A percentile compares a stretch with the other conserved stretches of the same genome.
Conservation (phyloP, 164 flowering plant species). For the Vitis amurensis region DNA sequence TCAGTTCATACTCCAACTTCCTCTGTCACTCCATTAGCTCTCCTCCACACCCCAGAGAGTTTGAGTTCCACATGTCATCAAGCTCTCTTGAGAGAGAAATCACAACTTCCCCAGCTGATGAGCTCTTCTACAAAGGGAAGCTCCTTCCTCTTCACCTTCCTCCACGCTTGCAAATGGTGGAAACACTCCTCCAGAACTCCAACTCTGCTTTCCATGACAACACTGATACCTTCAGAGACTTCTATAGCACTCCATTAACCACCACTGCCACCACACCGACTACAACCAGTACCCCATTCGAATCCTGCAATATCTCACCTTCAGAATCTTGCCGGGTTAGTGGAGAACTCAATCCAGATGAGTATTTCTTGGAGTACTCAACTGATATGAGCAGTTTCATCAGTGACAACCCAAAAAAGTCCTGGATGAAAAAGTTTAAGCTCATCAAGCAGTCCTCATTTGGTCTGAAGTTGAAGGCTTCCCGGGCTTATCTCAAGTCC, state of each 20-base stretch:
- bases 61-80: constrained; percentile 63
- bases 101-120: constrained; percentile 66
- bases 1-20: constrained; percentile 42
- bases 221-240: constrained; percentile 27
- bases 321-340: constrained; percentile 49
- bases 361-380: constrained; percentile 27
- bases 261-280: constrained; percentile 35
- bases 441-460: constrained; percentile 34
- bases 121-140: constrained; percentile 69
- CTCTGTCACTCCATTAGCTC: constrained; percentile 18
- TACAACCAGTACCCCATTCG: constrained; percentile 42
- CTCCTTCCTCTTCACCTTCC: constrained; percentile 72
- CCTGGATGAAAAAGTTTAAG: constrained; percentile 33
- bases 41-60: constrained; percentile 39
- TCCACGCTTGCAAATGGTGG: constrained; percentile 53
- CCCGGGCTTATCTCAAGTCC: constrained; percentile 41
- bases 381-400: constrained; percentile 9
- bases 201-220: background rate
- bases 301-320: constrained; percentile 60
- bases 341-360: constrained; percentile 47
- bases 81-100: constrained; percentile 30
- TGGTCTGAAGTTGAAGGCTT: constrained; percentile 42
- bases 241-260: constrained; percentile 43
- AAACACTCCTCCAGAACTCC: constrained; percentile 40
- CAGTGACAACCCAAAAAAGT: constrained; percentile 29